Evolutionary conservation across 169 alveolate genomes (phyloP).

Genomic region (Amoebophrya sp.): DNA sequence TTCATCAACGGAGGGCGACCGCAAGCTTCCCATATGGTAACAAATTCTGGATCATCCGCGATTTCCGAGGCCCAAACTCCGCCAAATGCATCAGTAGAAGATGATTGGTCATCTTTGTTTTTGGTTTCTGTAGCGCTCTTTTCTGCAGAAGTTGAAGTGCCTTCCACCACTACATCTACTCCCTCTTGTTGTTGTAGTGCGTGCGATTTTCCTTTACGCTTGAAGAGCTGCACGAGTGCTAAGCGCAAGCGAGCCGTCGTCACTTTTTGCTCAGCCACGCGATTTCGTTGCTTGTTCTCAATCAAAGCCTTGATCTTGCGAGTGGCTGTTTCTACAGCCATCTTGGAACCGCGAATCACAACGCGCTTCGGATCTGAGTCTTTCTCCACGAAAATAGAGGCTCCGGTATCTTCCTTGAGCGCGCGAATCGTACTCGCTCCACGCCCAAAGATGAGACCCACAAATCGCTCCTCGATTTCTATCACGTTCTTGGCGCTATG

Average conservation of each 20-base stretch:
- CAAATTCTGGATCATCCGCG: not conserved
- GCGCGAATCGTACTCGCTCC: not conserved
- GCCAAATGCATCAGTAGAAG: not conserved
- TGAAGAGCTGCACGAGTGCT: not conserved
- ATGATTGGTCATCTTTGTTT: not conserved
- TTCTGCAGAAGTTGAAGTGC: not conserved
- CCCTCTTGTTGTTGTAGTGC: not conserved
- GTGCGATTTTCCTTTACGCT: not conserved
- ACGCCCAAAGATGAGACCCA: not conserved
- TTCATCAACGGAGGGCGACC: not conserved
- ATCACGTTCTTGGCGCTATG: too few species aligned
- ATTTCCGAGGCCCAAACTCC: not conserved
- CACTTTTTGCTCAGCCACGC: not conserved
- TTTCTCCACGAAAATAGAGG: not conserved
- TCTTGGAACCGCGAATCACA: not conserved
- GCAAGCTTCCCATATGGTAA: not conserved
- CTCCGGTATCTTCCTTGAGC: not conserved
- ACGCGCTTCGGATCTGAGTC: not conserved
- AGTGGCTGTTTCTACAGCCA: not conserved
- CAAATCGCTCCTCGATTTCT: not conserved
- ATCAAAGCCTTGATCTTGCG: not conserved
- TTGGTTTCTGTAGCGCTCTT: not conserved
- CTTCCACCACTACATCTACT: not conserved
- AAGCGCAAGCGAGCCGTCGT: not conserved
- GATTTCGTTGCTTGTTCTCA: not conserved